Percentiles rank a stretch among this genome's conserved stretches.
Conservation (phyloP, 108 stramenopile genomes). For the Epipyxis sp. region DNA sequence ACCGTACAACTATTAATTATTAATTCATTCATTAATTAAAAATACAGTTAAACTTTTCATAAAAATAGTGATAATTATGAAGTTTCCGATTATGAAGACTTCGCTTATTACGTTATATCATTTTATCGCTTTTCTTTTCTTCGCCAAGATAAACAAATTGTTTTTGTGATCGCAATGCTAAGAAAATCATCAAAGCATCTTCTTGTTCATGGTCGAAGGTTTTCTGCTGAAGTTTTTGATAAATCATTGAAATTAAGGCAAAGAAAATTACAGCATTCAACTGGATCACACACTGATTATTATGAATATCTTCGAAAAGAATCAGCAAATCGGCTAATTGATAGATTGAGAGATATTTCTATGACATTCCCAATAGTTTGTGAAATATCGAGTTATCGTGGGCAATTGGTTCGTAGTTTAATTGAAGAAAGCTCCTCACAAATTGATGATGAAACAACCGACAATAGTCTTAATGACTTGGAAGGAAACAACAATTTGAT, state of each 20-base stretch:
- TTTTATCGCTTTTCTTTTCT: too few species aligned
- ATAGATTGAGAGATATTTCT: constrained; percentile 43
- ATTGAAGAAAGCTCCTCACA: background rate
- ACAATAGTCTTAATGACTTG: background rate
- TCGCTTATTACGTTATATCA: too few species aligned
- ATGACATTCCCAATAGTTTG: constrained; percentile 50
- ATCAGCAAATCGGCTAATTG: constrained; percentile 5
- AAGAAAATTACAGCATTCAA: background rate
- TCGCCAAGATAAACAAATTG: too few species aligned
- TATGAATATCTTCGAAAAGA: constrained; percentile 26
- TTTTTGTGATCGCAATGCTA: too few species aligned
- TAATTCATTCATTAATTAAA: too few species aligned
- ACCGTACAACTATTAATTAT: too few species aligned
- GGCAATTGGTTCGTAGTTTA: background rate
- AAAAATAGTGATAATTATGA: too few species aligned
- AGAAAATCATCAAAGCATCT: too few species aligned
- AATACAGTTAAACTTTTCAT: too few species aligned
- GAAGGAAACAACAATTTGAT: background rate
- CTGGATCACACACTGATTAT: background rate
- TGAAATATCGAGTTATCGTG: constrained; percentile 44
- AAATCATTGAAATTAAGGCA: background rate
- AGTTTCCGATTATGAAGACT: too few species aligned
- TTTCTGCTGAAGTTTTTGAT: background rate
- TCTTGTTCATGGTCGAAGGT: too few species aligned
- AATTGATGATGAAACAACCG: background rate